Conservation (phyloP, 2,329 filamentous ascomycete species). For the Ascocoryne sarcoides region DNA sequence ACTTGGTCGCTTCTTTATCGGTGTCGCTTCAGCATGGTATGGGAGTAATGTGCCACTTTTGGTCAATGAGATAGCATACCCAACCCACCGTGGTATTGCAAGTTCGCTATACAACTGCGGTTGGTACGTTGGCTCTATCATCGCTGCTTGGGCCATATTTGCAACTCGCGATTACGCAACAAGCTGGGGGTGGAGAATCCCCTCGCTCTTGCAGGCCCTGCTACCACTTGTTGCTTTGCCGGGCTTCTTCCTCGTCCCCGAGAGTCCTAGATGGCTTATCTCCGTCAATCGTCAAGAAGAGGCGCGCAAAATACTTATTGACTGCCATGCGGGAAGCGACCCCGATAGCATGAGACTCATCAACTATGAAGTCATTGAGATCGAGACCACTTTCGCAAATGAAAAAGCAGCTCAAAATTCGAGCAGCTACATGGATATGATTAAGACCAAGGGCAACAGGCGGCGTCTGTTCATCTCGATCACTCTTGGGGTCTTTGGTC, state of each 20-base stretch:
- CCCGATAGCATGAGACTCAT: slow-evolving; percentile 32
- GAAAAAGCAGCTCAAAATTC: slow-evolving; percentile 13
- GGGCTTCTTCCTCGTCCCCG: slow-evolving; percentile 46
- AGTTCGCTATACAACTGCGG: slow-evolving; percentile 17
- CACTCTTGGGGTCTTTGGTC: slow-evolving; percentile 26
- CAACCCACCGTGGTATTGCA: slow-evolving; percentile 10
- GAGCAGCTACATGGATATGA: slow-evolving; percentile 16
- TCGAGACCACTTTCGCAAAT: slow-evolving; percentile 15
- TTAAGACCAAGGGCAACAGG: slow-evolving; percentile 24
- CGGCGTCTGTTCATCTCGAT: slow-evolving; percentile 27
- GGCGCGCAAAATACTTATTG: slow-evolving; percentile 40
- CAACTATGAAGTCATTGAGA: slow-evolving; percentile 20
- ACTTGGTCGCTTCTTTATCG: slow-evolving; percentile 1
- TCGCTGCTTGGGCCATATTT: slow-evolving; percentile 33
- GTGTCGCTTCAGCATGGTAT: background rate
- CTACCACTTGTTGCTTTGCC: too few species aligned
- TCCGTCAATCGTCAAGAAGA: slow-evolving; percentile 41
- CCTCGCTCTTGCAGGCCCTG: slow-evolving; percentile 29
- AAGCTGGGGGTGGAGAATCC: slow-evolving; percentile 33
- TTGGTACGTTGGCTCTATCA: slow-evolving; percentile 29
- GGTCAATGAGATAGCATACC: slow-evolving; percentile 12
- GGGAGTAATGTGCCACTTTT: slow-evolving; percentile 6
- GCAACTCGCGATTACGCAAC: slow-evolving; percentile 21
- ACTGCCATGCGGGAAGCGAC: slow-evolving; percentile 41
- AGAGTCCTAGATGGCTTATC: slow-evolving; percentile 45